Percentiles rank a stretch among this genome's conserved stretches.
Evolutionary conservation across 345 rosid genomes (phyloP).

Genomic region (Aurinia saxatilis): DNA sequence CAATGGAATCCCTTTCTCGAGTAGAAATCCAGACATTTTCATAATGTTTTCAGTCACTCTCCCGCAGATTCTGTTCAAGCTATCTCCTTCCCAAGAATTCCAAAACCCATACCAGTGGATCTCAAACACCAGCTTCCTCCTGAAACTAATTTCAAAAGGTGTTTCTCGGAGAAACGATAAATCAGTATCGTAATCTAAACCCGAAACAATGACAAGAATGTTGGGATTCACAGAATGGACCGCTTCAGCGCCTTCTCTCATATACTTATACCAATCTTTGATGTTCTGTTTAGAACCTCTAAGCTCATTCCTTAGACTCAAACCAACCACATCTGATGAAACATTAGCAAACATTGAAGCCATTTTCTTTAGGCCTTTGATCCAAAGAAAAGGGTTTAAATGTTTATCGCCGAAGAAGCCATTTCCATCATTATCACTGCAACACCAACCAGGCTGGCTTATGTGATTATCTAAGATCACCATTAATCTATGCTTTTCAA

Average conservation of each 20-base stretch:
- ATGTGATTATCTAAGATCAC: constrained; percentile 82
- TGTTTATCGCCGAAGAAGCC: constrained; percentile 78
- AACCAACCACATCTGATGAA: constrained; percentile 54
- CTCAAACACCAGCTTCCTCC: constrained; percentile 63
- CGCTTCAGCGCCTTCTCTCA: constrained; percentile 76
- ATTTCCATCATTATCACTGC: constrained; percentile 63
- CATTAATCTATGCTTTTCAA: constrained; percentile 58
- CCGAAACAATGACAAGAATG: constrained; percentile 72
- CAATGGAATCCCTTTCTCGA: constrained; percentile 54
- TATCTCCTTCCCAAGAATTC: constrained; percentile 57
- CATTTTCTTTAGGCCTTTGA: constrained; percentile 53
- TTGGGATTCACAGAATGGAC: constrained; percentile 72
- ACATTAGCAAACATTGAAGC: constrained; percentile 60
- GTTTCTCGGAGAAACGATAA: constrained; percentile 43
- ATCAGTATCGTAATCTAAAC: constrained; percentile 63
- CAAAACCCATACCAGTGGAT: constrained; percentile 84
- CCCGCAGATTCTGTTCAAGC: constrained; percentile 62
- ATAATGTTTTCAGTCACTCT: constrained; percentile 41
- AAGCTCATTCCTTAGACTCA: constrained; percentile 88
- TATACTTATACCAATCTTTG: constrained; percentile 81
- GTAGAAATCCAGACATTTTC: constrained; percentile 49
- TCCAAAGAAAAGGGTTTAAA: constrained; percentile 66
- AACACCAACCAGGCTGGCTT: constrained; percentile 92
- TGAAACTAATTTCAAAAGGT: constrained; percentile 45
- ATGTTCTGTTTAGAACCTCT: constrained; percentile 73